Evolutionary conservation across 805 yeast genomes (phyloP), one percentile per base, ranked within the genome.

Genomic region (Ogataea zsoltii): DNA sequence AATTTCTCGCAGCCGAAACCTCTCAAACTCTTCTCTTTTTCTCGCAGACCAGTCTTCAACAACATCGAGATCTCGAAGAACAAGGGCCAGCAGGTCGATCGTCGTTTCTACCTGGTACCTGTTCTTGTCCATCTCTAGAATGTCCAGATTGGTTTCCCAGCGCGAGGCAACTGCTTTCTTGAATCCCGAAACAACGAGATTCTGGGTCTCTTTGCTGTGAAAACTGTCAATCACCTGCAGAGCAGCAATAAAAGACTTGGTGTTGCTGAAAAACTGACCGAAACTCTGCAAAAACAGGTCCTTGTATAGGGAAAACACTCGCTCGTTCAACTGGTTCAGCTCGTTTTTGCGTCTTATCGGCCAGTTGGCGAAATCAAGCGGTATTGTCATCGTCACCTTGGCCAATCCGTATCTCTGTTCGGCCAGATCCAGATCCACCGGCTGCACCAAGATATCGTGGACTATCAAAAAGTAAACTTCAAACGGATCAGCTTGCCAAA

Each of bases 401-500:
- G 67, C 62, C 32, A 63, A 38, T 10, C 57, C 56, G 16, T 55
- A 56, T 10, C 61, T 52, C 40, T 50, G 55, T 12, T 54, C 49
- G 10, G 56, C 54, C 31, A 50, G 45, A 3, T 48, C 49, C 4
- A 59, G 48, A 46, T 60, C 55, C 17, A 53, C 36, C 11, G 46
- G 38, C 11, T 42, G 45, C 29, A 33, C 40, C 9, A 51, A 44
- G 16, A 53, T 26, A 18, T 54, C 51, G 18, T 43, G 40, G 4
- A 51, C 45, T 19, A 50, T 42, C 31, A 53, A 29, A 26, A 55
- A 38, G 28, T 58, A 55, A 7, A 59, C 35, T 12, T 50, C 48
- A 41, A 58, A 63, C 2, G 69, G 68, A 41, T 63, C 66, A n/a
- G 56, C 49, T 43, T 62, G 64, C 69, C 68, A 65, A 2, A 60